Evolutionary conservation across 106 monocot genomes (phyloP), one percentile per base, ranked within the genome.

Genomic region (Posidonia australis): DNA sequence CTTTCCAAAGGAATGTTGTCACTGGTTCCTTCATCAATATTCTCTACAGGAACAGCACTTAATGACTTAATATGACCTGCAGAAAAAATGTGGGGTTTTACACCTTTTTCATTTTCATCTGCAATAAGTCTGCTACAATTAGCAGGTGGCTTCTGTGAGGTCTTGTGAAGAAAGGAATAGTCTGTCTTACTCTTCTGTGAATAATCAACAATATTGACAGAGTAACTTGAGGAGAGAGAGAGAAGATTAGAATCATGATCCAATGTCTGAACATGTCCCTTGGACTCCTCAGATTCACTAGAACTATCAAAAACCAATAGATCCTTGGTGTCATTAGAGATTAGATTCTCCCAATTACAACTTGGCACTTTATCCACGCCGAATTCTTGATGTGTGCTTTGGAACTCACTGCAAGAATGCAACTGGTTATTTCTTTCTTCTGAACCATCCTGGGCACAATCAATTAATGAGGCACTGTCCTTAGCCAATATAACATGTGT

Each of bases 311-410:
- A 82, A 44, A 76, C 69, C 46, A 90, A 28, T 13, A 85, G 52
- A 52, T 81, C 78, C 10, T 80, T 78, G 17, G 65, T 58, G 70
- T 75, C 77, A 68, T 74, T 71, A 58, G 74, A 70, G 28, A 78
- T 78, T 47, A 85, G 70, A 47, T 79, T 74, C 20, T 77, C 77
- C 89, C 82, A 82, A 58, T 25, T n/a, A 58, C 25, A 58, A 16
- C 57, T 24, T 25, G 24, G 24, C 10, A 27, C 24, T 26, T 58
- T 10, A 10, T 9, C 27, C 26, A 5, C 26, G 0, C 5, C 10
- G 3, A 5, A 2, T 10, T 28, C 27, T 0, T 58, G 25, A 58
- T 58, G 57, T 5, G 10, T n/a, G 2, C 3, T 16, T 10, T 23
- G 26, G 9, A 27, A 28, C 57, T 28, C 57, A 58, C 9, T n/a